Percentiles rank a stretch among this genome's conserved stretches.
Evolutionary conservation across 768 basidiomycete species (phyloP).

Genomic region (Lactarius indigo): DNA sequence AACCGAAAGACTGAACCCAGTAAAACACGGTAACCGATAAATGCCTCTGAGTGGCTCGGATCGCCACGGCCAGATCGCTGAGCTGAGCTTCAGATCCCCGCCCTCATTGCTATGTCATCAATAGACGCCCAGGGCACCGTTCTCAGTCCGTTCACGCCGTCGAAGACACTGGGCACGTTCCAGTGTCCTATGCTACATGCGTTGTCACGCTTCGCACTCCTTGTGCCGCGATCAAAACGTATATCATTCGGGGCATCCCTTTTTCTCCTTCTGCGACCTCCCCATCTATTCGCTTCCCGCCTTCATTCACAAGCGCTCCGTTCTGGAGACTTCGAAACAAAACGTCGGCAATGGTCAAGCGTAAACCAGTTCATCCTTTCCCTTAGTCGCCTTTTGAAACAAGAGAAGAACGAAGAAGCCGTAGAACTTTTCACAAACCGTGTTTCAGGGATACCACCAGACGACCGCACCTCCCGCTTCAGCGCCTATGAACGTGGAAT

Average conservation of each 20-base stretch:
- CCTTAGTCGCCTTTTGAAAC: background rate
- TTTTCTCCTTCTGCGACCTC: background rate
- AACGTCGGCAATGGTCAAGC: background rate
- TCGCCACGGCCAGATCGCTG: background rate
- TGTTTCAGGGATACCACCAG: background rate
- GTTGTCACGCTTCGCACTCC: background rate
- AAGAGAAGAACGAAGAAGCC: slow-evolving; percentile 1
- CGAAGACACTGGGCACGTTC: background rate
- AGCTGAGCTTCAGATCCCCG: slow-evolving; percentile 13
- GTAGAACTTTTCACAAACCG: background rate
- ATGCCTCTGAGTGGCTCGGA: background rate
- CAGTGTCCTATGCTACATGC: slow-evolving; percentile 6
- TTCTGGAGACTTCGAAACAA: background rate
- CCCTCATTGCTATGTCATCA: background rate
- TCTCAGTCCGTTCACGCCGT: background rate
- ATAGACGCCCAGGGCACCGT: background rate
- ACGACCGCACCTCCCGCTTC: slow-evolving; percentile 12
- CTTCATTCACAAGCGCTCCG: no score
- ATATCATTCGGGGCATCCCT: background rate
- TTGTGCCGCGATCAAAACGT: background rate
- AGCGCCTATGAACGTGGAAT: slow-evolving; percentile 38
- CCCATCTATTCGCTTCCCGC: background rate
- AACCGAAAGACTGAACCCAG: background rate
- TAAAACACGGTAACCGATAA: background rate
- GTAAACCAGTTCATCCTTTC: background rate